Evolutionary conservation across 129 eudicot genomes (phyloP).

Genomic region (Solidago caesia): DNA sequence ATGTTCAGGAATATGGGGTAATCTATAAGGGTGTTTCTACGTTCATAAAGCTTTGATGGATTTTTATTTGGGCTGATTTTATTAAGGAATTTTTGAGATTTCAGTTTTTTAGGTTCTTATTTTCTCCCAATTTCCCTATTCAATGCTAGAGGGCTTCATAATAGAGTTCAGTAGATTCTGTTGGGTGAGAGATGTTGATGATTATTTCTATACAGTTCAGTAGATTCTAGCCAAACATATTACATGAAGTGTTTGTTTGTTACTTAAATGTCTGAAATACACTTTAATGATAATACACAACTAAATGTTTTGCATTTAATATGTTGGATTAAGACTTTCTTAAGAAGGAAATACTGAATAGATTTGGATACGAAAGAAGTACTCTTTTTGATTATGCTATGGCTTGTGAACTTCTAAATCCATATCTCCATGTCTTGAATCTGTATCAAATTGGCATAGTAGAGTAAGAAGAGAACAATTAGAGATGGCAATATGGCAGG

Average conservation of each 20-base stretch:
- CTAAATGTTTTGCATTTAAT: no score
- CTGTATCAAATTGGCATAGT: slow-evolving; percentile 5
- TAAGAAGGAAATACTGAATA: not conserved
- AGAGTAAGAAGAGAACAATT: not conserved
- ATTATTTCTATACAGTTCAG: no score
- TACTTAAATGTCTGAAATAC: not conserved
- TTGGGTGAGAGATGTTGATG: no score
- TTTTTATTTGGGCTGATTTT: no score
- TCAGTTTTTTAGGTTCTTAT: no score
- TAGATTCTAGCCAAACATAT: not conserved
- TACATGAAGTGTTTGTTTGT: not conserved
- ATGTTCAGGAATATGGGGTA: no score
- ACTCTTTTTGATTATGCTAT: not conserved
- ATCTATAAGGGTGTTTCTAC: no score
- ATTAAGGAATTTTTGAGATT: no score
- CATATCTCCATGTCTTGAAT: not conserved
- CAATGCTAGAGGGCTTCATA: no score
- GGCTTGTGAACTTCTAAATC: not conserved
- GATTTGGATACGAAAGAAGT: not conserved
- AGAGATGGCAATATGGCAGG: not conserved
- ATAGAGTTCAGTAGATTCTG: no score
- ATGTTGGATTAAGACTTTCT: not conserved
- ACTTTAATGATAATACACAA: not conserved
- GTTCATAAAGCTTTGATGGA: no score
- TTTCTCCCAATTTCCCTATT: no score